Evolutionary conservation across 176 grass and related monocot species (phyloP), one percentile per base, ranked within the genome.

Genomic region (Lolium rigidum): DNA sequence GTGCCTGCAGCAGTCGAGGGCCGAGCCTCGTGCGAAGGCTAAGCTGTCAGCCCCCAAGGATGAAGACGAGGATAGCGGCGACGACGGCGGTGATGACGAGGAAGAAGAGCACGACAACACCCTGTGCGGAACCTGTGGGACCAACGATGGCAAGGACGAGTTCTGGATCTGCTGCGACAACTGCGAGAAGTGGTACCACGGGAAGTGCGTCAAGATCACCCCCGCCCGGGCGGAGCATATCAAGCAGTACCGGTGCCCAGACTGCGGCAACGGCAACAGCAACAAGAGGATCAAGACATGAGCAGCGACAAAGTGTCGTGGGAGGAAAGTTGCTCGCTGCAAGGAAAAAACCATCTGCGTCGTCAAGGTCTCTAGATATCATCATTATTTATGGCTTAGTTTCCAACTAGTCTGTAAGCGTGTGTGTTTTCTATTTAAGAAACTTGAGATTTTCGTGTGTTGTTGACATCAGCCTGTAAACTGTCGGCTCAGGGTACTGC

Each of bases 231-330:
- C 93, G 1, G 96, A 98, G 92, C 96, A 98, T 28, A 98, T 98
- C 83, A 98, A 98, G 90, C 96, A 95, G 55, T 98, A 98, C 88
- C 95, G 93, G 46, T 98, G 96, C 92, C 93, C 96, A 1, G 94
- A 93, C 28, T 98, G 96, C 88, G 91, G 60, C 77, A 88, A 82
- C 84, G 90, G 67, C 61, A 86, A 79, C 86, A 92, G 66, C 77
- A 88, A 82, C 87, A 95, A 93, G 81, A 98, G 94, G 88, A 71
- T 88, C 72, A 90, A 86, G 86, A 77, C 77, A n/a, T 92, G 85
- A 92, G 83, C 55, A 35, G 31, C 2, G 31, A 3, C 31, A 35
- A 35, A 35, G 31, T 35, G 31, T 35, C 31, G 20, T 4, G 3
- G 50, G 49, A 21, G 52, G 17, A 43, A 13, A 51, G 47, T 16